Base-by-base conservation (phyloP, 2,329 filamentous ascomycete genomes). In the Apiospora marii region DNA sequence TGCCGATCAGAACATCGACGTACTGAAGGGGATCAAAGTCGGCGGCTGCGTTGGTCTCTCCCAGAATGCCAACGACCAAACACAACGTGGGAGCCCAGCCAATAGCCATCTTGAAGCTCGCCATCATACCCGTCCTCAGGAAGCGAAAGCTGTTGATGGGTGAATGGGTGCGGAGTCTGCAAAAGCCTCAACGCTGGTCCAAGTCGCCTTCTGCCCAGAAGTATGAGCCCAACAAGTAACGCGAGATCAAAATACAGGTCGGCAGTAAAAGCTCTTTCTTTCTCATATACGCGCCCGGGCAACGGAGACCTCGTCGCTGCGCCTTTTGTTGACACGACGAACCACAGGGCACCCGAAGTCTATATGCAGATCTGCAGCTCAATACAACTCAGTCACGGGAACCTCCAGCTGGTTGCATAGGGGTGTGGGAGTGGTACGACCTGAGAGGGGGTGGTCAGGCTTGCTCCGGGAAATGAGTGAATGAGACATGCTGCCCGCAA, bases 1-100 rank as follows among this genome's bases (percentile, higher is more conserved):
- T 87, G 27, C 88, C 88, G 75, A 90, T 89, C 8, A 90, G 80
- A 61, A 87, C 87, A 78, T 89, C 82, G 5, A 89, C 85, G 75
- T 86, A 86, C 41, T 83, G 73, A 16, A 84, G 79, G 69, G 82
- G 80, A 74, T 84, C 78, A 72, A 79, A 77, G 27, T 72, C 76
- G 4, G 74, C 76, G 34, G 68, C 68, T 1, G 19, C 41, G 43
- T n/a, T 13, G 41, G 12, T 14, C n/a, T 44, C 24, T 30, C 67
- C 67, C 41, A 68, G 13, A 5, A 22, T 10, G 14, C 58, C 58
- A 41, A 24, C 30, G 12, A 22, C 58, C 58, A 64, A 41, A n/a
- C 10, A 64, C 58, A 64, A 13, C 8, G 13, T 34, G n/a, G 58
- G 4, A 24, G 22, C 58, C 58, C 58, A 64, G 2, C 34, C 19